Conservation (phyloP, 257 asterid genomes). For the Solanum ossicruentum region DNA sequence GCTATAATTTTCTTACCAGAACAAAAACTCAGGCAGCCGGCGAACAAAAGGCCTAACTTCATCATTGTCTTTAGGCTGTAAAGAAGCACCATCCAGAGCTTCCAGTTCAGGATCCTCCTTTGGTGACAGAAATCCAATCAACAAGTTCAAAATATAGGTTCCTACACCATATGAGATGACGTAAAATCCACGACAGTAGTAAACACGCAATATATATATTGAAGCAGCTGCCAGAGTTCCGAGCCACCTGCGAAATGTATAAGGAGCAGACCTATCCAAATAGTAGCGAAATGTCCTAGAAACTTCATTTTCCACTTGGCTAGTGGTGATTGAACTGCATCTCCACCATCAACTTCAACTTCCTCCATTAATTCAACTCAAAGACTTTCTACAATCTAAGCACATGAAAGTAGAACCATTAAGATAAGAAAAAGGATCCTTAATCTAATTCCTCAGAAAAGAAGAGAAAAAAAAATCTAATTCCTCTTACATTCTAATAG, state of each 20-base stretch:
- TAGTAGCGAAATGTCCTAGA: slow-evolving; percentile 34
- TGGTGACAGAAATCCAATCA: slow-evolving; percentile 59
- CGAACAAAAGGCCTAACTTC: slow-evolving; percentile 48
- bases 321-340: slow-evolving; percentile 18
- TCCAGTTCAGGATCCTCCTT: slow-evolving; percentile 51
- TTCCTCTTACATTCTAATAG: background rate
- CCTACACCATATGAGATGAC: slow-evolving; percentile 46
- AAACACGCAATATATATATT: slow-evolving; percentile 37
- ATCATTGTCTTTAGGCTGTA: slow-evolving; percentile 28
- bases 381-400: background rate
- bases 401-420: background rate
- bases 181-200: slow-evolving; percentile 35
- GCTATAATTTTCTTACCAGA: slow-evolving; percentile 36
- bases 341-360: slow-evolving; percentile 8
- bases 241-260: slow-evolving; percentile 37
- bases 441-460: background rate
- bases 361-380: slow-evolving; percentile 25
- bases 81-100: slow-evolving; percentile 41
- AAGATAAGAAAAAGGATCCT: background rate
- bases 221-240: slow-evolving; percentile 45
- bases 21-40: slow-evolving; percentile 51
- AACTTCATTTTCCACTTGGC: slow-evolving; percentile 41
- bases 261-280: slow-evolving; percentile 47
- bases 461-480: background rate
- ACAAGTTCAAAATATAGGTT: slow-evolving; percentile 48